Conservation (phyloP, 2,329 filamentous ascomycete species). For the Cucurbitaria berberidis region DNA sequence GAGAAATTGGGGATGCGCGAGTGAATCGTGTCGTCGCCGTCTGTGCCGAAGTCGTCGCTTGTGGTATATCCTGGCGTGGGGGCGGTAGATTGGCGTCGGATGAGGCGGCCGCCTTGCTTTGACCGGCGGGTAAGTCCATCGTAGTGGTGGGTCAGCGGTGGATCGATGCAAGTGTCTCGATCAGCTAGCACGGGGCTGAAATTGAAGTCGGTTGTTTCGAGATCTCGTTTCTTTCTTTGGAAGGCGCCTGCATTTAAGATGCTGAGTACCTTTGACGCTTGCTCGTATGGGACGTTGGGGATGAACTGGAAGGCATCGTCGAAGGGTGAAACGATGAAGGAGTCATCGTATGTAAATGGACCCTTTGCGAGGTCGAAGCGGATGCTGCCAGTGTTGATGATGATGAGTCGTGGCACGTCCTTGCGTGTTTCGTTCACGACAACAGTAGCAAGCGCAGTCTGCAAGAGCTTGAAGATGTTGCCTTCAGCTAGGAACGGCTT, state of each 20-base stretch:
- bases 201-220: slow-evolving; percentile 41
- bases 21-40: slow-evolving; percentile 64
- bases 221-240: slow-evolving; percentile 44
- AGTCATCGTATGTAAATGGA: slow-evolving; percentile 63
- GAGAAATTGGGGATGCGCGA: slow-evolving; percentile 54
- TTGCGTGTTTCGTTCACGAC: slow-evolving; percentile 61
- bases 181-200: slow-evolving; percentile 48
- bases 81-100: slow-evolving; percentile 56
- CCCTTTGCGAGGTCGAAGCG: slow-evolving; percentile 69
- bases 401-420: slow-evolving; percentile 60
- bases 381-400: slow-evolving; percentile 66
- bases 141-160: slow-evolving; percentile 44
- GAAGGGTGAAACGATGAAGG: slow-evolving; percentile 64
- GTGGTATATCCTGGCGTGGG: slow-evolving; percentile 61
- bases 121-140: slow-evolving; percentile 31
- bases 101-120: slow-evolving; percentile 48
- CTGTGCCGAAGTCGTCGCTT: slow-evolving; percentile 62
- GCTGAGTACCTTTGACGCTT: slow-evolving; percentile 50
- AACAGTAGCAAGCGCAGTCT: slow-evolving; percentile 57
- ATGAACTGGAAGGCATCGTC: slow-evolving; percentile 61
- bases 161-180: slow-evolving; percentile 58
- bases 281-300: slow-evolving; percentile 58
- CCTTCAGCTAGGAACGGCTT: slow-evolving; percentile 59
- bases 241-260: slow-evolving; percentile 55
- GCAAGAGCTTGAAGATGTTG: slow-evolving; percentile 63